Evolutionary conservation across 305 asterid species (phyloP).

Genomic region (Plantago coronopus): DNA sequence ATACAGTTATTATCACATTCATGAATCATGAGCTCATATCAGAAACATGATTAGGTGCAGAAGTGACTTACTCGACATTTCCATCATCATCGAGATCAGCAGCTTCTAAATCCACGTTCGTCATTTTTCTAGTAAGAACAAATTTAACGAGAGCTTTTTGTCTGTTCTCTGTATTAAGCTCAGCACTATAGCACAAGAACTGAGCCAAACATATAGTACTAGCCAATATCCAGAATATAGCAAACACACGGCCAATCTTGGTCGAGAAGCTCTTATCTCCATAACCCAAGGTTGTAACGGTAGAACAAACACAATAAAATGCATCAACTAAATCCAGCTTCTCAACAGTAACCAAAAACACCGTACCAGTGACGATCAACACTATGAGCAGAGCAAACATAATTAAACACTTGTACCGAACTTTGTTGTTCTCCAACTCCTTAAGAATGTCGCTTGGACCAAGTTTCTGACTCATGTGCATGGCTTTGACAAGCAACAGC

Average conservation of each 20-base stretch:
- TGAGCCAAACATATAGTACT: slow-evolving; percentile 76
- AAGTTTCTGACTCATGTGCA: slow-evolving; percentile 37
- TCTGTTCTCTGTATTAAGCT: slow-evolving; percentile 64
- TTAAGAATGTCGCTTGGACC: slow-evolving; percentile 41
- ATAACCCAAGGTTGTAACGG: slow-evolving; percentile 86
- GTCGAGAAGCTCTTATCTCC: slow-evolving; percentile 92
- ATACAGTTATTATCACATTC: too few relatives aligned
- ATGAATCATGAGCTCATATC: background rate
- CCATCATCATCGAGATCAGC: slow-evolving; percentile 87
- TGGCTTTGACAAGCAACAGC: slow-evolving; percentile 51
- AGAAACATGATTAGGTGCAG: background rate
- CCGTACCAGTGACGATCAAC: slow-evolving; percentile 47
- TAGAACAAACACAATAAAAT: slow-evolving; percentile 73
- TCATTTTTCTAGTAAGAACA: slow-evolving; percentile 58
- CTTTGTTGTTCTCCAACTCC: slow-evolving; percentile 60
- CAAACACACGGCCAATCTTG: slow-evolving; percentile 78
- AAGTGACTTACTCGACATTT: slow-evolving; percentile 50
- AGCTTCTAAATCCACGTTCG: slow-evolving; percentile 71
- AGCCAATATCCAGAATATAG: slow-evolving; percentile 74
- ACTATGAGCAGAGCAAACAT: slow-evolving; percentile 35
- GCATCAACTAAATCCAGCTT: slow-evolving; percentile 57
- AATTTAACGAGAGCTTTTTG: slow-evolving; percentile 46
- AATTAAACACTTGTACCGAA: slow-evolving; percentile 47
- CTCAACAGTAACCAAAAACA: slow-evolving; percentile 53
- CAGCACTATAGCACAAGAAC: slow-evolving; percentile 60